Evolutionary conservation across 306 rosid species (phyloP).

Genomic region (Vigna nakashimae): DNA sequence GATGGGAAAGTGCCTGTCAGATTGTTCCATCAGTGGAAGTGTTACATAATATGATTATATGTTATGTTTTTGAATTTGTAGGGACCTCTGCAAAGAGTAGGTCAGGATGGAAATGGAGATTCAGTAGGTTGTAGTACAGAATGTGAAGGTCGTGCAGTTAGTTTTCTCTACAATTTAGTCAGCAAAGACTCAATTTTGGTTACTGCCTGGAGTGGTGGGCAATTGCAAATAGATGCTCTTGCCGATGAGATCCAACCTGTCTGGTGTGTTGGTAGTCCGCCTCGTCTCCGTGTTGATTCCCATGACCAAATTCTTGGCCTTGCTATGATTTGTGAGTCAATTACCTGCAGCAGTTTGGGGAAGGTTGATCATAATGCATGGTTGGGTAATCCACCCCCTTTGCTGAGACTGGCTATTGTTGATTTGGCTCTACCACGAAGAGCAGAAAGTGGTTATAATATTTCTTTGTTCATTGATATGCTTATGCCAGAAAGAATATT

Average conservation of each 20-base stretch:
- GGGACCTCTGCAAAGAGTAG: slow-evolving; percentile 88
- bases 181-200: slow-evolving; percentile 86
- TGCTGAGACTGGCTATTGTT: slow-evolving; percentile 87
- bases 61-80: slow-evolving; percentile 47
- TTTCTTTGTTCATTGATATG: slow-evolving; percentile 75
- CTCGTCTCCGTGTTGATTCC: slow-evolving; percentile 81
- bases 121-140: slow-evolving; percentile 67
- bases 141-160: slow-evolving; percentile 85
- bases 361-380: slow-evolving; percentile 78
- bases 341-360: slow-evolving; percentile 45
- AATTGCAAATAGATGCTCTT: slow-evolving; percentile 88
- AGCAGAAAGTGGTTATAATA: slow-evolving; percentile 60
- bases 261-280: slow-evolving; percentile 79
- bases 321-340: slow-evolving; percentile 95
- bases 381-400: slow-evolving; percentile 84
- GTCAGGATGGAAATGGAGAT: slow-evolving; percentile 66
- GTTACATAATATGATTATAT: slow-evolving; percentile 25
- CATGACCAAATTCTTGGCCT: slow-evolving; percentile 73
- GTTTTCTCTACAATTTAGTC: slow-evolving; percentile 79
- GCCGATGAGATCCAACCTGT: slow-evolving; percentile 98
- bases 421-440: slow-evolving; percentile 85
- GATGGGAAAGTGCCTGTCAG: slow-evolving; percentile 28
- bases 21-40: slow-evolving; percentile 28
- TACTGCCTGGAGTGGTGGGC: slow-evolving; percentile 98
- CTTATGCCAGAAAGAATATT: slow-evolving; percentile 86